These are phyloP conservation scores for Pseudogymnoascus sp. DNA, from an alignment of 2,329 filamentous ascomycete genomes.

Conservation along the genomic window DNA sequence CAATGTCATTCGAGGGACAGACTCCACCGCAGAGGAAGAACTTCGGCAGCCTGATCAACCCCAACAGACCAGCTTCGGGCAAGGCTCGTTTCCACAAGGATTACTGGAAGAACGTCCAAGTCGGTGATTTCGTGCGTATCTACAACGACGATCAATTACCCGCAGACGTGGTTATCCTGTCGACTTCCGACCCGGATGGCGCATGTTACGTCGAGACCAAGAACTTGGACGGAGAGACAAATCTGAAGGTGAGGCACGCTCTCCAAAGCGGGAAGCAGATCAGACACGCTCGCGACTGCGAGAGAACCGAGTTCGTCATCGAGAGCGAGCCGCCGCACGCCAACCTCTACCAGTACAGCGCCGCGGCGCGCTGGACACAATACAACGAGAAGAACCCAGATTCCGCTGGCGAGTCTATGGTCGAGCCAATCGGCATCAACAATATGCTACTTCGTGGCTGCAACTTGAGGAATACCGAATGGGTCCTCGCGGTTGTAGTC, in stretches of 20 bases:
- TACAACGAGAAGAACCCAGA: conserved; percentile 55
- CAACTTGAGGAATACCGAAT: conserved; percentile 91
- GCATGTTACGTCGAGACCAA: conserved; percentile 98
- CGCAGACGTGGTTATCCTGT: conserved; percentile 84
- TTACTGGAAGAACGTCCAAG: conserved; percentile 89
- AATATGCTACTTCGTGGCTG: conserved; percentile 90
- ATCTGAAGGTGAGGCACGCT: conserved; percentile 88
- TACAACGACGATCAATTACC: conserved; percentile 96
- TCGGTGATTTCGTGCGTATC: conserved; percentile 92
- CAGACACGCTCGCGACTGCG: conserved; percentile 86
- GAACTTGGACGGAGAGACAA: conserved; percentile 95
- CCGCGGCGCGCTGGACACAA: conserved; percentile 81
- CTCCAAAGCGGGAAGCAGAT: conserved; percentile 76
- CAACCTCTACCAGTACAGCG: conserved; percentile 93
- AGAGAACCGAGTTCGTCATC: conserved; percentile 79
- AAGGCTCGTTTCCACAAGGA: conserved; percentile 85
- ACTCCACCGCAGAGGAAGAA: not conserved
- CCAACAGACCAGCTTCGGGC: conserved; percentile 54
- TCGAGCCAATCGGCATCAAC: conserved; percentile 88
- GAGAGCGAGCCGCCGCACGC: conserved; percentile 88
- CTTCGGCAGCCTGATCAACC: conserved; percentile 55
- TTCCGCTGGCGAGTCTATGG: conserved; percentile 67
- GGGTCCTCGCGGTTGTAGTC: conserved; percentile 84
- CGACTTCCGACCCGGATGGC: conserved; percentile 88
- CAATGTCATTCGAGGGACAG: not conserved